phyloP scores from a whole-genome alignment of 345 rosid genomes.

The Hypericum androsaemum region DNA sequence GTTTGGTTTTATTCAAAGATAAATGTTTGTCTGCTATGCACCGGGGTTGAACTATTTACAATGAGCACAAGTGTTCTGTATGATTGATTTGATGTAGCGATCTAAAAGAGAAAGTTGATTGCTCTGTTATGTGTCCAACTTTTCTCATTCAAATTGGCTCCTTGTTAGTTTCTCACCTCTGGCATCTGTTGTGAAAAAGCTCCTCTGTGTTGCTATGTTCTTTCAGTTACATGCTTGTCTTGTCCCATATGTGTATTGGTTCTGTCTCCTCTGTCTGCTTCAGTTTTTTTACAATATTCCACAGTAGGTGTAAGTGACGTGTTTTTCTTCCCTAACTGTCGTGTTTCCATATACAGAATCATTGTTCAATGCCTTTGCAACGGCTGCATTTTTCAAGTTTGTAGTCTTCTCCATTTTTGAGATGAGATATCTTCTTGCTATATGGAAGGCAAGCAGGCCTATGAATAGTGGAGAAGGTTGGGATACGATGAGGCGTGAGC shows the following conservation, averaged over 20 bases:
- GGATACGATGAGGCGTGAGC: slow-evolving; percentile 97
- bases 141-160: no score
- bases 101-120: no score
- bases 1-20: neutral
- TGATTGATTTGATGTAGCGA: no score
- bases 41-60: no score
- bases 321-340: slow-evolving; percentile 9
- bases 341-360: slow-evolving; percentile 52
- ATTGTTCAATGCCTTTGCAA: slow-evolving; percentile 93
- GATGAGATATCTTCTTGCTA: slow-evolving; percentile 95
- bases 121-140: no score
- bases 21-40: no score
- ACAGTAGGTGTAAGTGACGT: slow-evolving; percentile 6
- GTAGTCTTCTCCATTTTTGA: slow-evolving; percentile 96
- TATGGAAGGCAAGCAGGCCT: slow-evolving; percentile 96
- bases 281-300: neutral
- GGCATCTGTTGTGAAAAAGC: no score
- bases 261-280: slow-evolving; percentile 1
- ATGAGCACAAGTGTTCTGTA: no score
- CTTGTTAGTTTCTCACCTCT: no score
- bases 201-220: no score
- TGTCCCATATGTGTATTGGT: no score
- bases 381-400: slow-evolving; percentile 98
- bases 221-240: no score
- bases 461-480: slow-evolving; percentile 90